Base-by-base conservation (phyloP, 208 protist genomes). In the Acanthamoeba culbertsoni region DNA sequence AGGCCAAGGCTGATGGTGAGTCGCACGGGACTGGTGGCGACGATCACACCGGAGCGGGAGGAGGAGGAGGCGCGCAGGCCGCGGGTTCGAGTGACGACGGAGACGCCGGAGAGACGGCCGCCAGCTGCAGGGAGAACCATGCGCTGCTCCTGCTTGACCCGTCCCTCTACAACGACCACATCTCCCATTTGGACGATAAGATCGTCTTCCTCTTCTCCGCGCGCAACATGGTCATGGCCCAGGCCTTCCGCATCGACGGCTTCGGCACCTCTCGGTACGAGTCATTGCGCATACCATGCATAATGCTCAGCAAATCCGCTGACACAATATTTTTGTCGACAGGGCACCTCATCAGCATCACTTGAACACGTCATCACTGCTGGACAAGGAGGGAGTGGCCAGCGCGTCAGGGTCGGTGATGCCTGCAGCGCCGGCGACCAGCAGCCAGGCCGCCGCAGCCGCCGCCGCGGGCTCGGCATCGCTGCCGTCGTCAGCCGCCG, bases 151-250 rank as follows among this genome's bases (percentile, higher is more conserved):
- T 86, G 35, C 75, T 86, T 18, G 75, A 53, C 45, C 75, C 75
- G 48, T 46, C 42, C 10, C 48, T 59, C 2, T 86, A 86, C 75
- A 86, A 86, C 45, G 75, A 86, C 43, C 35, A 86, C 8, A 86
- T 86, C 42, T 86, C 75, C 7, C 75, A 37, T 31, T 26, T 86
- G 7, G 75, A 86, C 28, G 75, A 86, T 31, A 55, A 5, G 12
- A 86, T 91, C 23, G 46, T 91, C 40, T 91, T 91, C 35, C n/a
- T 91, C 12, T 91, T 91, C 40, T 91, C 84, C 12, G 84, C 84
- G 55, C 51, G 84, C 37, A 91, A 91, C 59, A 91, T 45, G 55
- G 59, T 91, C 37, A 63, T 91, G 84, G 84, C 84, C 40, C 84
- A 91, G 51, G 10, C 84, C 43, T 91, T 91, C 59, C 84, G 84